phyloP scores from a whole-genome alignment of 2,329 filamentous ascomycete genomes.

The Aschersonia sp. region DNA sequence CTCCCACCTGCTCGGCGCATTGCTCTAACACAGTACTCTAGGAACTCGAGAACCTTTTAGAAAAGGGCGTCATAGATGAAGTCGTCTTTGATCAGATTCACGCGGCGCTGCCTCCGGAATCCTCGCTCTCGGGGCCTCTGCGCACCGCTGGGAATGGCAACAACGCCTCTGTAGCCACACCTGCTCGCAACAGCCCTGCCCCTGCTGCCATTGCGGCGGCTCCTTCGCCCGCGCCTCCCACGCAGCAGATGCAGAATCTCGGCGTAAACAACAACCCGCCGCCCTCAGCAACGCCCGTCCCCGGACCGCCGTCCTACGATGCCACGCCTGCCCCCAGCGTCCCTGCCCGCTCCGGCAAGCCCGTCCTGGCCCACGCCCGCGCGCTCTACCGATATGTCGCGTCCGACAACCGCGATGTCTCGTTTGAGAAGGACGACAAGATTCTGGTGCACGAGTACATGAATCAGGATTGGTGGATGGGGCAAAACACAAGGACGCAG shows the following conservation, averaged over 20 bases:
- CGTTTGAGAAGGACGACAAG: conserved; percentile 65
- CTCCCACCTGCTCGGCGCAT: background rate
- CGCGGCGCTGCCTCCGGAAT: conserved; percentile 58
- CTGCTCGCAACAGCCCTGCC: conserved; percentile 17
- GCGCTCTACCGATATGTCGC: conserved; percentile 76
- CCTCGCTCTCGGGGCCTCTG: conserved; percentile 36
- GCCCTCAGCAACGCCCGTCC: conserved; percentile 10
- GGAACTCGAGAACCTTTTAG: conserved; percentile 84
- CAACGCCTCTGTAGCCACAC: conserved; percentile 9
- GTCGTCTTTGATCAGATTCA: conserved; percentile 62
- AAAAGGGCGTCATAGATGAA: conserved; percentile 65
- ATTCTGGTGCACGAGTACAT: conserved; percentile 79
- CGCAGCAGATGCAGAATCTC: conserved; percentile 28
- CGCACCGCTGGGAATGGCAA: conserved; percentile 23
- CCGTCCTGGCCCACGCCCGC: conserved; percentile 56
- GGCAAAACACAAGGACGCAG: conserved; percentile 68
- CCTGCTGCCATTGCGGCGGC: conserved; percentile 8
- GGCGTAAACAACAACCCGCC: conserved; percentile 12
- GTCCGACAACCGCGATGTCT: conserved; percentile 66
- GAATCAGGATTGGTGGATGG: conserved; percentile 97
- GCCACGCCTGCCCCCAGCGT: conserved; percentile 28
- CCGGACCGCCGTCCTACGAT: conserved; percentile 36
- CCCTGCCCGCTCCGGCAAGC: conserved; percentile 29
- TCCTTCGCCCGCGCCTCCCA: conserved; percentile 16
- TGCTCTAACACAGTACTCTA: conserved; percentile 18